phyloP scores from a whole-genome alignment of 169 alveolate genomes.

The Eimeria praecox region DNA sequence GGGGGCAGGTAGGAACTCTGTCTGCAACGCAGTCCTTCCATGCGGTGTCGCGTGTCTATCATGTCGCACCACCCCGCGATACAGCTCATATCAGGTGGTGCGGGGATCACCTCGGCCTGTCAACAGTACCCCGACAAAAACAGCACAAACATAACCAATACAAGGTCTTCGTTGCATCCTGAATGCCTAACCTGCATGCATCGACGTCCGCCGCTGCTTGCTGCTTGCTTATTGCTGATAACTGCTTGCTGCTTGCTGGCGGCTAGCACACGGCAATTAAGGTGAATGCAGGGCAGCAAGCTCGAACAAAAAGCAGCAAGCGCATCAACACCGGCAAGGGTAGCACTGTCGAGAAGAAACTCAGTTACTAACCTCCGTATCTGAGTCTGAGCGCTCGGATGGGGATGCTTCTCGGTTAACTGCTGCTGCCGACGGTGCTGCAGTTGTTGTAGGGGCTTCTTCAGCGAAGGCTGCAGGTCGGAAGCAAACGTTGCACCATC shows the following conservation, averaged over 20 bases:
- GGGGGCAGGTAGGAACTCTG: constrained; percentile 78
- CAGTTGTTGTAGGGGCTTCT: constrained; percentile 6
- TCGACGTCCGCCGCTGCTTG: background rate
- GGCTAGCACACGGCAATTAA: background rate
- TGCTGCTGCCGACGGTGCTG: constrained; percentile 25
- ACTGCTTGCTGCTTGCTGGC: background rate
- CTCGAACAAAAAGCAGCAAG: background rate
- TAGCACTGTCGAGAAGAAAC: background rate
- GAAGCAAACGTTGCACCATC: constrained; percentile 81
- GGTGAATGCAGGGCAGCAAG: background rate
- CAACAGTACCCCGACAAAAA: background rate
- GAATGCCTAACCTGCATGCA: background rate
- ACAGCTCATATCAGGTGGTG: constrained; percentile 76
- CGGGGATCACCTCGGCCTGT: constrained; percentile 61
- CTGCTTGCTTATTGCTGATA: background rate
- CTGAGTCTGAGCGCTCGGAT: background rate
- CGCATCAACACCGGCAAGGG: background rate
- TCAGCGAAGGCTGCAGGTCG: constrained; percentile 80
- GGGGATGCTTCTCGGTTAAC: background rate
- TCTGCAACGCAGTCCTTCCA: constrained; percentile 79
- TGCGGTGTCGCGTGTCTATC: constrained; percentile 78
- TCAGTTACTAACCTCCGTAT: background rate
- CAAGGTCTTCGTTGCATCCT: background rate
- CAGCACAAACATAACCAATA: background rate
- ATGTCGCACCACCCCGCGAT: constrained; percentile 79